Base-by-base conservation (phyloP, 2,329 filamentous ascomycete species). In the Diaporthe ilicicola region DNA sequence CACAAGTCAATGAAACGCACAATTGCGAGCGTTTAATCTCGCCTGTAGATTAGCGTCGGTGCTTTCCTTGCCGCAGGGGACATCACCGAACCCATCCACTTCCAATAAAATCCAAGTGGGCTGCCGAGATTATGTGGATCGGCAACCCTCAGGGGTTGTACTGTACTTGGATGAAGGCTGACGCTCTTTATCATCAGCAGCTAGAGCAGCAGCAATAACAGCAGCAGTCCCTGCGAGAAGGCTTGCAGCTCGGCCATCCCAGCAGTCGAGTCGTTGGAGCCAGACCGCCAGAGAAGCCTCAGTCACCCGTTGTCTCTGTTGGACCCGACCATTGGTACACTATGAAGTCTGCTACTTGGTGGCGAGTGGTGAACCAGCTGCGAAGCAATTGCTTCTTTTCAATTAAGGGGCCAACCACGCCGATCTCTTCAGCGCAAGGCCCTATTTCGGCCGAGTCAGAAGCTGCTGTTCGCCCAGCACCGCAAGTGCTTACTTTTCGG, bases 111-210 rank as follows among this genome's bases (percentile, higher is more conserved):
- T 50, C 67, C 70, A 70, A 27, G 55, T 61, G 64, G 71, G 34
- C 71, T 71, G 68, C 71, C 71, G 71, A 72, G 39, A 72, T 72
- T 69, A 72, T 72, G 51, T 54, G 44, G 62, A 59, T 66, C 64
- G 48, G 62, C 54, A 61, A n/a, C 44, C 27, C 55, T 68, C 55
- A 59, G 68, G 71, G 68, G 66, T n/a, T 59, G 34, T 19, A 51
- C 44, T 59, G 34, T 19, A 51, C 44, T 39, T 59, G 54, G 22
- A 34, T 59, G 66, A 24, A n/a, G 42, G 32, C 66, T 29, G 53
- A 59, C 22, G 50, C 24, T 44, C 50, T 44, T 5, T 67, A 48
- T 48, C 34, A 19, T 54, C 46, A 50, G 19, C 42, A 50, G 59
- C 59, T 50, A 42, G 34, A 50, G 42, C n/a, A 22, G 42, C 19